Percentiles rank a stretch among this genome's conserved stretches.
Conservation (phyloP, 2,329 filamentous ascomycete genomes). For the Aspergillus pseudonomiae region DNA sequence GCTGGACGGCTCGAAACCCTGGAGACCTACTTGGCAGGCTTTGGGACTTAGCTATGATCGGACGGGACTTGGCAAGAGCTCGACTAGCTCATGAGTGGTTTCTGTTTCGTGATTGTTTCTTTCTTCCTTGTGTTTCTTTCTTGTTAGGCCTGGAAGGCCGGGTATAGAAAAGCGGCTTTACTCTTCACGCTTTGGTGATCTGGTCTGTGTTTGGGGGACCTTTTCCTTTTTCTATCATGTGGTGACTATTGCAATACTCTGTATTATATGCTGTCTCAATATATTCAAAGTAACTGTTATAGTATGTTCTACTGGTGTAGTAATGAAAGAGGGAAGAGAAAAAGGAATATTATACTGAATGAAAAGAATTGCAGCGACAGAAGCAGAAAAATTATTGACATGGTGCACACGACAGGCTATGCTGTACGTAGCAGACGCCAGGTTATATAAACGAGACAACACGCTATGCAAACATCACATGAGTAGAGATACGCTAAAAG, state of each 20-base stretch:
- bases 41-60: conserved; percentile 44
- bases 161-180: conserved; percentile 14
- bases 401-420: not conserved
- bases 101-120: conserved; percentile 6
- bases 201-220: not conserved
- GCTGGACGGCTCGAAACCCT: conserved; percentile 62
- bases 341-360: not conserved
- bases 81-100: conserved; percentile 17
- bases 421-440: conserved; percentile 2
- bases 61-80: conserved; percentile 22
- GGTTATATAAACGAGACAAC: conserved; percentile 2
- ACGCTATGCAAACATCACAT: conserved; percentile 14
- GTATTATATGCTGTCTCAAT: conserved; percentile 18
- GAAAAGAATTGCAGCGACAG: not conserved
- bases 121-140: conserved; percentile 18
- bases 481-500: conserved; percentile 5
- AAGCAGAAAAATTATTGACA: not conserved
- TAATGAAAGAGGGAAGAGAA: not conserved
- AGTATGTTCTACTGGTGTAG: not conserved
- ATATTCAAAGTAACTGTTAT: conserved; percentile 13
- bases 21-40: conserved; percentile 57
- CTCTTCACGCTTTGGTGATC: conserved; percentile 18
- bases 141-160: conserved; percentile 9
- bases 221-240: conserved; percentile 12
- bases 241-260: conserved; percentile 19